Conservation (phyloP, 2,329 filamentous ascomycete genomes). For the Fusarium musae region DNA sequence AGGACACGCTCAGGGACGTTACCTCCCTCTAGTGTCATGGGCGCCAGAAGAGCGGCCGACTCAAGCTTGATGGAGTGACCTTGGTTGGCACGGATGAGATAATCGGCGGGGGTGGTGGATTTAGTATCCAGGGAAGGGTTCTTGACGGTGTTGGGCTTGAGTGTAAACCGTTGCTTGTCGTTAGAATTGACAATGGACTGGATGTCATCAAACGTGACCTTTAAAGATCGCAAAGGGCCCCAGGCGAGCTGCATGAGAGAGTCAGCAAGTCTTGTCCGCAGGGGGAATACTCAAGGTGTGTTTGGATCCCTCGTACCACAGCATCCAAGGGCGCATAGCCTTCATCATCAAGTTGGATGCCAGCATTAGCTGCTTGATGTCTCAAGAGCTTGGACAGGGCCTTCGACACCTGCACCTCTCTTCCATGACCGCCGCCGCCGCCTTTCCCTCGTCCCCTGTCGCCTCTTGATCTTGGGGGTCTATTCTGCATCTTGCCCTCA, state of each 20-base stretch:
- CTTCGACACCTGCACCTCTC: slow-evolving; percentile 63
- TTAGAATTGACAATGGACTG: slow-evolving; percentile 75
- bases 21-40: slow-evolving; percentile 68
- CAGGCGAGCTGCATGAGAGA: slow-evolving; percentile 59
- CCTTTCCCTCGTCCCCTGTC: slow-evolving; percentile 41
- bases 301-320: slow-evolving; percentile 56
- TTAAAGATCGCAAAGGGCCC: slow-evolving; percentile 71
- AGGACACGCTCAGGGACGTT: slow-evolving; percentile 76
- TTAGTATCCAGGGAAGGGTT: slow-evolving; percentile 39
- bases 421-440: slow-evolving; percentile 48
- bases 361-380: slow-evolving; percentile 67
- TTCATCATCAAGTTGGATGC: slow-evolving; percentile 66
- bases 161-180: slow-evolving; percentile 90
- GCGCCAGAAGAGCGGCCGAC: slow-evolving; percentile 75
- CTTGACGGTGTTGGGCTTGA: slow-evolving; percentile 66
- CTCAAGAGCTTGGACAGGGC: slow-evolving; percentile 65
- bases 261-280: not conserved
- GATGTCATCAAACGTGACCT: slow-evolving; percentile 81
- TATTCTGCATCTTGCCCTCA: slow-evolving; percentile 43
- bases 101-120: slow-evolving; percentile 68
- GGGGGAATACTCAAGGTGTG: not conserved
- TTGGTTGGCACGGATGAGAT: slow-evolving; percentile 94
- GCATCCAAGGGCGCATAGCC: slow-evolving; percentile 68
- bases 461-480: slow-evolving; percentile 31
- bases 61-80: slow-evolving; percentile 87